Evolutionary conservation across 108 stramenopile species (phyloP).

Genomic region (Craspedostauros australis): DNA sequence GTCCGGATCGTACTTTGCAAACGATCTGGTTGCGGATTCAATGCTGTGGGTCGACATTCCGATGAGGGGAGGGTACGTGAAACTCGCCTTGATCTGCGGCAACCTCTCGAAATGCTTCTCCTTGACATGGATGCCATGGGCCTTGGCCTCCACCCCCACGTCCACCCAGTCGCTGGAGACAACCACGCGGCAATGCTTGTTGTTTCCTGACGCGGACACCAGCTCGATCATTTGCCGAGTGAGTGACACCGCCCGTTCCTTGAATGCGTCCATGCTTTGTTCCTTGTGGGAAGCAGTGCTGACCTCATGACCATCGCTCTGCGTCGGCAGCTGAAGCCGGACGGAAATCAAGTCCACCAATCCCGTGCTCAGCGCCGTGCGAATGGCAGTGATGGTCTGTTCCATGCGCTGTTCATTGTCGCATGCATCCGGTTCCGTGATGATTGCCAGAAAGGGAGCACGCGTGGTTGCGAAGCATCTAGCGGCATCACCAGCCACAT

Average conservation of each 20-base stretch:
- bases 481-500: too few relatives aligned
- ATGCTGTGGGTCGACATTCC: constrained; percentile 73
- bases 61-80: constrained; percentile 22
- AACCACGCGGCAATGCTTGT: constrained; percentile 29
- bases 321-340: constrained; percentile 27
- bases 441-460: constrained; percentile 54
- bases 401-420: constrained; percentile 30
- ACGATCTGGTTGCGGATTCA: constrained; percentile 38
- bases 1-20: constrained; percentile 30
- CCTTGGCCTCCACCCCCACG: constrained; percentile 24
- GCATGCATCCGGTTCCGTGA: constrained; percentile 77
- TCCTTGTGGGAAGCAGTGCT: too few relatives aligned
- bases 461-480: neutral
- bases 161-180: constrained; percentile 60
- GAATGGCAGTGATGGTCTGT: constrained; percentile 42
- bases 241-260: constrained; percentile 18
- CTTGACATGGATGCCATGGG: constrained; percentile 76
- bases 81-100: constrained; percentile 38
- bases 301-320: constrained; percentile 8
- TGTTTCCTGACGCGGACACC: constrained; percentile 22
- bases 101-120: constrained; percentile 49
- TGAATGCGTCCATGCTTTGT: too few relatives aligned
- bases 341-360: constrained; percentile 45
- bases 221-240: constrained; percentile 34
- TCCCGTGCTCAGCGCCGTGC: constrained; percentile 29